Percentiles rank a stretch among this genome's conserved stretches.
Evolutionary conservation across 768 basidiomycete species (phyloP).

Genomic region (Naganishia vishniacii): DNA sequence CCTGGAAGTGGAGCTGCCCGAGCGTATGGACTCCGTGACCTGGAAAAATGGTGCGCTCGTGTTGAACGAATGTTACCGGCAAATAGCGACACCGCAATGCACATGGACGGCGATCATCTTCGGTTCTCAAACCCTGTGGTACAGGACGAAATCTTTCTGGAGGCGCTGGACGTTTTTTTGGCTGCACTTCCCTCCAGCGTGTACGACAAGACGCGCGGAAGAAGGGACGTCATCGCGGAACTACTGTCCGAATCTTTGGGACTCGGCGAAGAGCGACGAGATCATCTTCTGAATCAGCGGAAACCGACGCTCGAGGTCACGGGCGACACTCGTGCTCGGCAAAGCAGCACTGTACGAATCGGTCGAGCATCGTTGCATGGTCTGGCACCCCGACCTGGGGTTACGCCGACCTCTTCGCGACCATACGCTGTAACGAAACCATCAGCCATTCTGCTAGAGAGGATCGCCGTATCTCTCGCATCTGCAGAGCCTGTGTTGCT

Average conservation of each 20-base stretch:
- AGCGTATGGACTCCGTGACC: slow-evolving; percentile 61
- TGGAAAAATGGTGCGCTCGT: slow-evolving; percentile 76
- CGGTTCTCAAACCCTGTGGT: slow-evolving; percentile 65
- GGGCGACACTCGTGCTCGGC: slow-evolving; percentile 24
- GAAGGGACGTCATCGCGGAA: slow-evolving; percentile 50
- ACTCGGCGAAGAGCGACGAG: slow-evolving; percentile 63
- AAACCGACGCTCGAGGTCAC: slow-evolving; percentile 63
- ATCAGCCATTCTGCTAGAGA: slow-evolving; percentile 69
- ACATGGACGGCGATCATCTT: slow-evolving; percentile 28
- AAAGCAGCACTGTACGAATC: slow-evolving; percentile 56
- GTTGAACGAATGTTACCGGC: slow-evolving; percentile 60
- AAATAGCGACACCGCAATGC: slow-evolving; percentile 46
- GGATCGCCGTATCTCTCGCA: slow-evolving; percentile 67
- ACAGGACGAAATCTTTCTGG: slow-evolving; percentile 81
- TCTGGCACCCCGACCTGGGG: slow-evolving; percentile 22
- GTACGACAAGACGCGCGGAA: slow-evolving; percentile 26
- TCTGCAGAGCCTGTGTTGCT: slow-evolving; percentile 77
- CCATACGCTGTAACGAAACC: slow-evolving; percentile 88
- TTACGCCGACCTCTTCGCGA: slow-evolving; percentile 23
- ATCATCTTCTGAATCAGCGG: slow-evolving; percentile 65
- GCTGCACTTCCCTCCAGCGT: slow-evolving; percentile 53
- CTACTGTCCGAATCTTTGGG: slow-evolving; percentile 62
- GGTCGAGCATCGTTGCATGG: slow-evolving; percentile 58
- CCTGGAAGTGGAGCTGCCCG: slow-evolving; percentile 19
- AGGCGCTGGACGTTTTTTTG: slow-evolving; percentile 78